These are phyloP conservation scores for Boeremia lycopersici DNA, from an alignment of 2,329 filamentous ascomycete genomes.

Conservation along the genomic window DNA sequence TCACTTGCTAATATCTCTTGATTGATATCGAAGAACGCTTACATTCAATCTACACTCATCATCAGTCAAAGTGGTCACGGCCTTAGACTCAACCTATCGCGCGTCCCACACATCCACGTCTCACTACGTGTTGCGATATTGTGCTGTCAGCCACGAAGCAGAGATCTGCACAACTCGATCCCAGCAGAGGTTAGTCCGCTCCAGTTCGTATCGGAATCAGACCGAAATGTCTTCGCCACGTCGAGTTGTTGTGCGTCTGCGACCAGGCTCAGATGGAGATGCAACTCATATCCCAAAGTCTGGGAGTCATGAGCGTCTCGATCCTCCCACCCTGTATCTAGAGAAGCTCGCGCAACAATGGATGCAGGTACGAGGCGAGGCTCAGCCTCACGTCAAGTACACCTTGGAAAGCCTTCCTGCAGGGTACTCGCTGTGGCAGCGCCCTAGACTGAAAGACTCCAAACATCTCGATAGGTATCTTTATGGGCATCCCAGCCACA, in stretches of 20 bases:
- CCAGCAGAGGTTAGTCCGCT: not conserved
- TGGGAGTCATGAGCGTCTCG: conserved; percentile 37
- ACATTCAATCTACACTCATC: not conserved
- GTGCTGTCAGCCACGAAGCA: not conserved
- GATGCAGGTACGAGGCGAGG: conserved; percentile 53
- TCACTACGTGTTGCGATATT: not conserved
- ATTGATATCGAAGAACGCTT: not conserved
- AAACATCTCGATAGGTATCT: conserved; percentile 60
- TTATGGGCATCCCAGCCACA: conserved; percentile 61
- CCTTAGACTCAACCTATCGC: not conserved
- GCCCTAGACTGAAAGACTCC: conserved; percentile 50
- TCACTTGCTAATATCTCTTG: not conserved
- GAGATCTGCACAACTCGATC: not conserved
- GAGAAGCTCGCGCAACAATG: conserved; percentile 56
- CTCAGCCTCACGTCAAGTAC: conserved; percentile 50
- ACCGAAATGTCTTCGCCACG: conserved; percentile 1
- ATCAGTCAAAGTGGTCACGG: no score
- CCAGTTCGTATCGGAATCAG: not conserved
- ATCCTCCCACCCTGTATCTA: conserved; percentile 54
- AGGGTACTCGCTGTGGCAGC: conserved; percentile 60
- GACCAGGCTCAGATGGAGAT: conserved; percentile 45
- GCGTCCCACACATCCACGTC: not conserved
- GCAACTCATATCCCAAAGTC: conserved; percentile 32
- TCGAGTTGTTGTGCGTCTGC: conserved; percentile 31
- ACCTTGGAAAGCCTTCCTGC: conserved; percentile 59